Conservation (phyloP, 2,329 filamentous ascomycete species). For the Cladophialophora carrionii region DNA sequence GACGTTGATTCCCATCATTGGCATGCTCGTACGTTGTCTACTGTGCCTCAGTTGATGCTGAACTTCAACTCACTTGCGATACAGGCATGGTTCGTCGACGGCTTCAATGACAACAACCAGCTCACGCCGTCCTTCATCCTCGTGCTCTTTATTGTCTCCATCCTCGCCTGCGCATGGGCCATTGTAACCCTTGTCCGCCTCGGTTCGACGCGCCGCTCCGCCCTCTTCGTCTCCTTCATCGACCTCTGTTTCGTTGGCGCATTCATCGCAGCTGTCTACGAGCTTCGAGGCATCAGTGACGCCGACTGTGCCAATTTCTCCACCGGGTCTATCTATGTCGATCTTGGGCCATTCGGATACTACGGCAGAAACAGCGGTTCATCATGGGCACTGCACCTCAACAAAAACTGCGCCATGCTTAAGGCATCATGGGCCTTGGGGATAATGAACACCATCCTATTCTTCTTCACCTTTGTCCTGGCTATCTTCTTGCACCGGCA, state of each 20-base stretch:
- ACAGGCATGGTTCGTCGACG: slow-evolving; percentile 63
- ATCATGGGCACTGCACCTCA: slow-evolving; percentile 57
- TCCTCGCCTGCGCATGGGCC: slow-evolving; percentile 64
- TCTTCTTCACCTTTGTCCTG: slow-evolving; percentile 74
- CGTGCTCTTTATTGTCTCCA: slow-evolving; percentile 67
- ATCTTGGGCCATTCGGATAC: slow-evolving; percentile 65
- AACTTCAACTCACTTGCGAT: slow-evolving; percentile 12
- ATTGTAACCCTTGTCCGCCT: slow-evolving; percentile 64
- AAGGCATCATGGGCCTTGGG: slow-evolving; percentile 87
- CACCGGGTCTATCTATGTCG: slow-evolving; percentile 57
- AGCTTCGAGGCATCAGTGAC: slow-evolving; percentile 59
- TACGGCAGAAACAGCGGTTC: slow-evolving; percentile 54
- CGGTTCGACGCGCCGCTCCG: slow-evolving; percentile 62
- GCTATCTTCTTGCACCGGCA: slow-evolving; percentile 56
- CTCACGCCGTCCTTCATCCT: slow-evolving; percentile 65
- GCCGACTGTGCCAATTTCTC: slow-evolving; percentile 70
- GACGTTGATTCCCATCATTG: slow-evolving; percentile 65
- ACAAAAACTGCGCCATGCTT: slow-evolving; percentile 87
- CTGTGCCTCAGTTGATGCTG: not conserved
- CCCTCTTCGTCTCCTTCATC: slow-evolving; percentile 62
- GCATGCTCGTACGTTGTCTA: slow-evolving; percentile 57
- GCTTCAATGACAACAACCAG: slow-evolving; percentile 59
- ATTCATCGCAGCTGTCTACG: slow-evolving; percentile 65
- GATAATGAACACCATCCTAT: slow-evolving; percentile 85
- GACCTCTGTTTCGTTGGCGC: slow-evolving; percentile 66